phyloP scores from a whole-genome alignment of 176 grass and related monocot genomes.

The Bromus sterilis region DNA sequence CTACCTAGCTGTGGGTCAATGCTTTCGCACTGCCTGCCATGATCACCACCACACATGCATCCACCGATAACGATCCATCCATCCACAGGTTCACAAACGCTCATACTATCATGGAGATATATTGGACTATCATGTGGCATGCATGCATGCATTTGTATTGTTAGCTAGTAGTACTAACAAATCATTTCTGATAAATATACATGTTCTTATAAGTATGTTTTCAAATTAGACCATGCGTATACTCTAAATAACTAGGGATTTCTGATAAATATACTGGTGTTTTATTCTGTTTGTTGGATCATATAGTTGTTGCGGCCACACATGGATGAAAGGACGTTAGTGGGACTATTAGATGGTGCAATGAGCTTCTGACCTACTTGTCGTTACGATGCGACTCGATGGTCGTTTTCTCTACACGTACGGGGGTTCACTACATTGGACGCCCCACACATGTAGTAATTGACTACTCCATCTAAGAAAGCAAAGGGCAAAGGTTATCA shows the following conservation, averaged over 20 bases:
- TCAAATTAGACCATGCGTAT: background rate
- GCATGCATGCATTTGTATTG: background rate
- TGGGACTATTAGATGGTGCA: constrained; percentile 15
- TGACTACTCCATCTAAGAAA: background rate
- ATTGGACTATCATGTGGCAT: background rate
- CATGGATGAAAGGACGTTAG: constrained; percentile 19
- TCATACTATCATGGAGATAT: background rate
- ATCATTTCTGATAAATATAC: too few relatives aligned
- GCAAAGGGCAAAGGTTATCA: background rate
- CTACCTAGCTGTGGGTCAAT: constrained; percentile 29
- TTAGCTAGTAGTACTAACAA: too few relatives aligned
- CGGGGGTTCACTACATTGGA: background rate
- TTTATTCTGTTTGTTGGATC: background rate
- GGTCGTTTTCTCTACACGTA: background rate
- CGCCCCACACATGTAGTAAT: background rate
- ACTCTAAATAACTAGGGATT: too few relatives aligned
- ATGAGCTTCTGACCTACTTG: constrained; percentile 23
- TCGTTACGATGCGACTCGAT: constrained; percentile 18
- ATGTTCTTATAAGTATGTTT: background rate
- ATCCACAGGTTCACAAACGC: background rate
- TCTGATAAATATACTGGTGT: too few relatives aligned
- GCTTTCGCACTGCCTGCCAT: constrained; percentile 24
- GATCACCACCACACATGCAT: constrained; percentile 11
- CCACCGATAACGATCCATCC: background rate
- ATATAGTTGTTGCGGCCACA: background rate